Evolutionary conservation across 257 asterid genomes (phyloP).

Genomic region (Primulina eburnea): DNA sequence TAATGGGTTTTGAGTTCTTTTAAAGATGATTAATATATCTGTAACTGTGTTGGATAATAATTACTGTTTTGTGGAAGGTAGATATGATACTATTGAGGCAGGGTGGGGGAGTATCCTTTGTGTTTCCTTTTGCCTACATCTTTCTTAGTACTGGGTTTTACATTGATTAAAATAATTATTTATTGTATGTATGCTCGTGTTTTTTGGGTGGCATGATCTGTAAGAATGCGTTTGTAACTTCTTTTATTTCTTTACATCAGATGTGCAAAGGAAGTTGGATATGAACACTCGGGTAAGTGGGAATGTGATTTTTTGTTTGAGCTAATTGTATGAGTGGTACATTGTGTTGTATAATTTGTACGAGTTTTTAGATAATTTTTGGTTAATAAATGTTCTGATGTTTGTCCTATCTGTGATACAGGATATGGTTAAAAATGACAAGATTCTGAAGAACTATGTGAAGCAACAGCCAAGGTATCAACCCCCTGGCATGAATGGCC

Average conservation of each 20-base stretch:
- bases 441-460: conserved; percentile 37
- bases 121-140: background rate
- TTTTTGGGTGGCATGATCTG: conserved; percentile 2
- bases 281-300: conserved; percentile 56
- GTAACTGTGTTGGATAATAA: background rate
- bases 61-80: background rate
- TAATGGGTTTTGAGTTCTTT: background rate
- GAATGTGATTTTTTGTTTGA: conserved; percentile 8
- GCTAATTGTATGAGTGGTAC: background rate
- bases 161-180: background rate
- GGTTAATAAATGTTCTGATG: background rate
- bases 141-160: background rate
- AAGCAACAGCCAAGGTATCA: conserved; percentile 74
- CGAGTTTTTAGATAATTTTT: background rate
- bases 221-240: conserved; percentile 17
- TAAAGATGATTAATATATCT: background rate
- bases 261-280: conserved; percentile 81
- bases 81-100: background rate
- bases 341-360: background rate
- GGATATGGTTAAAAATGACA: conserved; percentile 46
- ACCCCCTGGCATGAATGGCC: conserved; percentile 60
- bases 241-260: conserved; percentile 35
- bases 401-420: conserved; percentile 17
- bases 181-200: background rate
- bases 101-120: background rate